phyloP scores from a whole-genome alignment of 2,329 filamentous ascomycete genomes.

The Ilyonectria sp. region DNA sequence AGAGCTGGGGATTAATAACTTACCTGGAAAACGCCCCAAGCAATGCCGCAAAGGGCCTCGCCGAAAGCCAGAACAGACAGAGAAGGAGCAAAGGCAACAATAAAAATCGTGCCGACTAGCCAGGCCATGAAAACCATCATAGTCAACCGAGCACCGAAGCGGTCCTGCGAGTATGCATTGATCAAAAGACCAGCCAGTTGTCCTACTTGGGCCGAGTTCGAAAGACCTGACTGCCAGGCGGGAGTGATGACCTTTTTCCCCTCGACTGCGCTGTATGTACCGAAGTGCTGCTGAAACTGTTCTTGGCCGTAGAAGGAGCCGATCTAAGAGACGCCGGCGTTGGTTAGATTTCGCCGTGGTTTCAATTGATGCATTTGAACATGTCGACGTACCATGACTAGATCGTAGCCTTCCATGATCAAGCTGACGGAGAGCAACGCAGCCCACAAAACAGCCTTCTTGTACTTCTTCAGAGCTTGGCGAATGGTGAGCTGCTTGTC shows the following conservation, averaged over 20 bases:
- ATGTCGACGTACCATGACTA: not conserved
- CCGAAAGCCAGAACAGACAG: conserved; percentile 55
- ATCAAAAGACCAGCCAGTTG: conserved; percentile 61
- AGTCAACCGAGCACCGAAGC: conserved; percentile 47
- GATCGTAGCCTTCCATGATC: conserved; percentile 15
- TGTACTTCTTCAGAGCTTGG: conserved; percentile 19
- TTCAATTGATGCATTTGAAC: not conserved
- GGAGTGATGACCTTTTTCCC: not conserved
- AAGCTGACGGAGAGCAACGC: conserved; percentile 6
- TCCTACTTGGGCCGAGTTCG: conserved; percentile 60
- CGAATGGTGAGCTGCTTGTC: not conserved
- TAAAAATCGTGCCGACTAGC: conserved; percentile 25
- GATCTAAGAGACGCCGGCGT: not conserved
- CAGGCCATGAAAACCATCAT: conserved; percentile 42
- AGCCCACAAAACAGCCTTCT: conserved; percentile 21
- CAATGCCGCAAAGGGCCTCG: conserved; percentile 53
- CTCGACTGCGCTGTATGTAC: not conserved
- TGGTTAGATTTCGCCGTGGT: not conserved
- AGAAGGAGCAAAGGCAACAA: conserved; percentile 52
- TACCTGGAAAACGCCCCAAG: conserved; percentile 51
- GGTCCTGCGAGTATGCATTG: conserved; percentile 59
- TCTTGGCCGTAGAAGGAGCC: not conserved
- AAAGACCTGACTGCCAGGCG: conserved; percentile 42
- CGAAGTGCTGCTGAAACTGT: not conserved
- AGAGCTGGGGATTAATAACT: not conserved